These are phyloP conservation scores for Filosporella fistucella DNA, from an alignment of 495 filamentous ascomycete genomes.

Conservation along the genomic window DNA sequence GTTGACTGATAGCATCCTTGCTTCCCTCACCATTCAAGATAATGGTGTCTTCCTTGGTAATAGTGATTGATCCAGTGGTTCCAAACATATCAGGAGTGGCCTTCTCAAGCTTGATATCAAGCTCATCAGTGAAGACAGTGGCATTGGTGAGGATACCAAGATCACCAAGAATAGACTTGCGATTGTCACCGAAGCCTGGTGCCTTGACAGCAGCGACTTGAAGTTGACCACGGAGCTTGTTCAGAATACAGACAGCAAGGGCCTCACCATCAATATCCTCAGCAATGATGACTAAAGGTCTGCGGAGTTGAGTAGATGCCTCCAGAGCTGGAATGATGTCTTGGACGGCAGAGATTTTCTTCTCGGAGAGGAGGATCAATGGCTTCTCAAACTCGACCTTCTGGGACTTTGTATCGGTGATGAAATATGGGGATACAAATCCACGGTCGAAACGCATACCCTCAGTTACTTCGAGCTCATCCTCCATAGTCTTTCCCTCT, in stretches of 20 bases:
- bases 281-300: slow-evolving; percentile 95
- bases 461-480: slow-evolving; percentile 98
- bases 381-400: slow-evolving; percentile 99
- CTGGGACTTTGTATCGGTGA: slow-evolving; percentile 95
- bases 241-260: slow-evolving; percentile 96
- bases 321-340: slow-evolving; percentile 98
- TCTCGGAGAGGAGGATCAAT: slow-evolving; percentile 95
- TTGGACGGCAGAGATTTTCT: slow-evolving; percentile 98
- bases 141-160: slow-evolving; percentile 92
- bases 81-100: slow-evolving; percentile 92
- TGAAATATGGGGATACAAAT: slow-evolving; percentile 98
- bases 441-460: slow-evolving; percentile 99
- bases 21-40: slow-evolving; percentile 94
- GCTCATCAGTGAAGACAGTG: slow-evolving; percentile 96
- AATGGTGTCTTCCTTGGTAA: slow-evolving; percentile 99
- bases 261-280: slow-evolving; percentile 99
- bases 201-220: slow-evolving; percentile 99
- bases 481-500: slow-evolving; percentile 97
- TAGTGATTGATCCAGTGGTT: slow-evolving; percentile 95
- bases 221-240: slow-evolving; percentile 99
- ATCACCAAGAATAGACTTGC: slow-evolving; percentile 98
- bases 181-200: slow-evolving; percentile 98
- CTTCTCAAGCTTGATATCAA: slow-evolving; percentile 98
- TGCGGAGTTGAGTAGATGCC: slow-evolving; percentile 89
- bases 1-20: slow-evolving; percentile 91